phyloP scores from a whole-genome alignment of 345 rosid genomes.

The Arabis alpina region DNA sequence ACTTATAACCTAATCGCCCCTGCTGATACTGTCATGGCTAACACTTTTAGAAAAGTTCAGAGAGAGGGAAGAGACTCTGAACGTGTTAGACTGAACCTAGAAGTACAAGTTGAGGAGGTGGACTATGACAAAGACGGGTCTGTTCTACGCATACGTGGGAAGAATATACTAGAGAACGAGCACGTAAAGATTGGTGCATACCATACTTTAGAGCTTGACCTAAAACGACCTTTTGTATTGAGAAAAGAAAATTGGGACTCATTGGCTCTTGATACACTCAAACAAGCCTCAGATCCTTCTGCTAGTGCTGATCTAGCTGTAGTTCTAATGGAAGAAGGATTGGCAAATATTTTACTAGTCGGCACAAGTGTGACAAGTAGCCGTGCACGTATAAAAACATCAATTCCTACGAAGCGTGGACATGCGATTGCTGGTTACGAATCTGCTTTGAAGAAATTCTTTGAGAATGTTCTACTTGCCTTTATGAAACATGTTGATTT shows the following conservation, averaged over 20 bases:
- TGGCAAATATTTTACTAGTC: slow-evolving; percentile 74
- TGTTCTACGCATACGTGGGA: slow-evolving; percentile 85
- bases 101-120: slow-evolving; percentile 80
- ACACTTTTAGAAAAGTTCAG: slow-evolving; percentile 82
- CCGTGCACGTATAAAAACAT: slow-evolving; percentile 82
- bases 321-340: slow-evolving; percentile 97
- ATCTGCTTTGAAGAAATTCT: slow-evolving; percentile 82
- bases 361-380: slow-evolving; percentile 90
- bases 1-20: slow-evolving; percentile 78
- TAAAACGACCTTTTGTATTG: slow-evolving; percentile 81
- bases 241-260: slow-evolving; percentile 93
- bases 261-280: slow-evolving; percentile 76
- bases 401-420: slow-evolving; percentile 97
- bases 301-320: slow-evolving; percentile 95
- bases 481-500: slow-evolving; percentile 89
- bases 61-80: slow-evolving; percentile 90
- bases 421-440: slow-evolving; percentile 99
- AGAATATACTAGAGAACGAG: slow-evolving; percentile 79
- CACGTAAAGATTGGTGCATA: slow-evolving; percentile 97
- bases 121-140: slow-evolving; percentile 89
- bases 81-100: slow-evolving; percentile 77
- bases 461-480: slow-evolving; percentile 85
- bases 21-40: slow-evolving; percentile 84
- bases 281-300: slow-evolving; percentile 90
- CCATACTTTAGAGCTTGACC: slow-evolving; percentile 86